These are phyloP conservation scores for Mucor irregularis DNA, from an alignment of 371 early-diverging fungal genomes.

Conservation along the genomic window DNA sequence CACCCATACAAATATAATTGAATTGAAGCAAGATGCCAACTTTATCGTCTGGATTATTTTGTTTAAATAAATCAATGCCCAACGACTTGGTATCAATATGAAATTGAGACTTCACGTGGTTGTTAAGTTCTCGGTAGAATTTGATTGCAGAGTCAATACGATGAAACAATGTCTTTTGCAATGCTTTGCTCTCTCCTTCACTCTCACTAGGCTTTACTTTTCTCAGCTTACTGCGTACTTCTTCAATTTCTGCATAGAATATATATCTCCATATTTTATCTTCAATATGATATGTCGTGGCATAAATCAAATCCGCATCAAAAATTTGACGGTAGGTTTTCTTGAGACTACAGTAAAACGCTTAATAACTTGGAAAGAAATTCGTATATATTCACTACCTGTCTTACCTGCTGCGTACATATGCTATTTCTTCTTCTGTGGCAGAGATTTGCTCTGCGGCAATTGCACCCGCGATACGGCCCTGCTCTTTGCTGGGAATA, in stretches of 20 bases:
- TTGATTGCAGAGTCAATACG: constrained; percentile 40
- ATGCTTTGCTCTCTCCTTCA: neutral
- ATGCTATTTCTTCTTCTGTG: constrained; percentile 49
- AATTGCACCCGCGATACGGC: constrained; percentile 31
- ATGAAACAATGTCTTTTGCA: constrained; percentile 25
- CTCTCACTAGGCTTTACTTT: constrained; percentile 24
- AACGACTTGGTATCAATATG: constrained; percentile 39
- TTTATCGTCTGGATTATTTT: constrained; percentile 29
- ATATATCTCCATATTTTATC: constrained; percentile 52
- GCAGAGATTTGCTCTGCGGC: constrained; percentile 42
- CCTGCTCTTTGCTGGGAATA: constrained; percentile 40
- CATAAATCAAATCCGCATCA: constrained; percentile 30
- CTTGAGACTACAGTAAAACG: constrained; percentile 37
- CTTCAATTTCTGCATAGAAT: constrained; percentile 48
- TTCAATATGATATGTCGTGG: constrained; percentile 40
- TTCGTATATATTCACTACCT: neutral
- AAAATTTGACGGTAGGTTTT: constrained; percentile 37
- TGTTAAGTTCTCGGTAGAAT: constrained; percentile 46
- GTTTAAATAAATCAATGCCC: constrained; percentile 33
- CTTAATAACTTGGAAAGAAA: neutral
- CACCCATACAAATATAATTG: constrained; percentile 52
- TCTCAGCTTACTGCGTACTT: constrained; percentile 38
- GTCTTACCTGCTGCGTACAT: constrained; percentile 46
- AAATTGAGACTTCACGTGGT: constrained; percentile 27
- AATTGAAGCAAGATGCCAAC: constrained; percentile 38